A percentile compares a stretch with the other conserved stretches of the same genome.
These are phyloP conservation scores for Rhizoclosmatium globosum DNA, from an alignment of 192 early-diverging fungal genomes.

Conservation along the genomic window DNA sequence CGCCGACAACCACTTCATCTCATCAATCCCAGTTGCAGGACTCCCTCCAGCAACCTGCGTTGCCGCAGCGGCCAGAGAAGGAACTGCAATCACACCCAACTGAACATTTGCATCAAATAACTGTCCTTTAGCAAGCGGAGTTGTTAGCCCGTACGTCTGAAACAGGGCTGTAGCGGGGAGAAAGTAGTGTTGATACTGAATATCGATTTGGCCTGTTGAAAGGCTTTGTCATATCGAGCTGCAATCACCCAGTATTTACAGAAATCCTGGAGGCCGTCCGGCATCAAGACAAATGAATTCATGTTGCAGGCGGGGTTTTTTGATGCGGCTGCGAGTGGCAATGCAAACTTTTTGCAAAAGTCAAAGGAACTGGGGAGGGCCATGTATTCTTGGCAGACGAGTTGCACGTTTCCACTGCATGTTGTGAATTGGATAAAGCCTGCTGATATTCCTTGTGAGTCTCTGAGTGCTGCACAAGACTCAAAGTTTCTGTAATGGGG, in stretches of 20 bases:
- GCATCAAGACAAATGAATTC: background rate
- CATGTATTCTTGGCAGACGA: constrained; percentile 26
- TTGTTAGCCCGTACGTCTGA: background rate
- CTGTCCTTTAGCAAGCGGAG: constrained; percentile 10
- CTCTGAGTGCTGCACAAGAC: background rate
- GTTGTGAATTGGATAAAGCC: constrained; percentile 44
- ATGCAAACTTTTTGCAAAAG: constrained; percentile 1
- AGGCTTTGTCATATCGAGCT: background rate
- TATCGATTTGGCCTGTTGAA: constrained; percentile 2
- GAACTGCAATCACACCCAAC: background rate
- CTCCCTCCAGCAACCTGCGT: constrained; percentile 5
- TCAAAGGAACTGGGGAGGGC: background rate
- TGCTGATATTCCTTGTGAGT: constrained; percentile 39
- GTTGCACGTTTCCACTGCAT: constrained; percentile 12
- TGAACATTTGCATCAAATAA: constrained; percentile 37
- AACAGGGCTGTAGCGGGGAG: background rate
- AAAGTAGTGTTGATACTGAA: constrained; percentile 19
- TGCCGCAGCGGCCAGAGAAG: background rate
- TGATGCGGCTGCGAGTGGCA: background rate
- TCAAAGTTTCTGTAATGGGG: background rate
- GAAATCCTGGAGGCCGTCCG: constrained; percentile 6
- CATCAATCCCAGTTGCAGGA: background rate
- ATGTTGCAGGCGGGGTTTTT: background rate
- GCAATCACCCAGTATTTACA: constrained; percentile 20
- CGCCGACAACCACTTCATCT: constrained; percentile 3